Base-by-base conservation (phyloP, 2,329 filamentous ascomycete species). In the Alternaria solani region DNA sequence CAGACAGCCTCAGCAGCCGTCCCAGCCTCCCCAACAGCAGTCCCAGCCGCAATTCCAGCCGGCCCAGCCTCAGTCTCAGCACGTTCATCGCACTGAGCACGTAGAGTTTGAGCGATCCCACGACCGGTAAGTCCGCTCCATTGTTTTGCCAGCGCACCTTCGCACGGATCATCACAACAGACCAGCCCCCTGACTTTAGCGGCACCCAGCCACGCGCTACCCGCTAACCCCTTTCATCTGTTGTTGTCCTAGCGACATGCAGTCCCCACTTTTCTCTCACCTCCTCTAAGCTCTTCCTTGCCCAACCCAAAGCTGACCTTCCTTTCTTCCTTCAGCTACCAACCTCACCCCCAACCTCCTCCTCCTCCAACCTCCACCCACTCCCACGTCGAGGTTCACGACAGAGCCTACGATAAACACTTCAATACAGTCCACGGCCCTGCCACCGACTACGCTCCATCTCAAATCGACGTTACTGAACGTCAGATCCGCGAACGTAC, bases 401-500 rank as follows among this genome's bases (percentile, higher is more conserved):
- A 83, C 74, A 77, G 73, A 59, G 69, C 74, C 71, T 80, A 77
- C 77, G 81, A 83, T 69, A 79, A 78, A 66, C 79, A 83, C 66
- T 82, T 80, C 76, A 77, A 80, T 61, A 79, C 79, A 67, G 79
- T 81, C 73, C 78, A 82, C 75, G 79, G 80, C 65, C 77, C 80
- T 73, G 80, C 85, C 71, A 79, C 82, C 67, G 83, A 83, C 78
- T 81, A 84, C 78, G 81, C 86, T 75, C 84, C 88, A 75, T 80
- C 85, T 66, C 86, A 86, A 76, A 80, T 90, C 76, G 82, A 84
- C 81, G 72, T 79, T 63, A 79, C 80, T 69, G 82, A 85, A 80
- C 82, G 87, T 86, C 82, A 90, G 86, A 84, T 91, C 86, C 83
- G 87, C 86, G 79, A 88, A 86, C 84, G 83, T 69, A 82, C 81